A percentile compares a stretch with the other conserved stretches of the same genome.
These are phyloP conservation scores for Fusarium drepaniforme DNA, from an alignment of 2,329 filamentous ascomycete genomes.

Conservation along the genomic window DNA sequence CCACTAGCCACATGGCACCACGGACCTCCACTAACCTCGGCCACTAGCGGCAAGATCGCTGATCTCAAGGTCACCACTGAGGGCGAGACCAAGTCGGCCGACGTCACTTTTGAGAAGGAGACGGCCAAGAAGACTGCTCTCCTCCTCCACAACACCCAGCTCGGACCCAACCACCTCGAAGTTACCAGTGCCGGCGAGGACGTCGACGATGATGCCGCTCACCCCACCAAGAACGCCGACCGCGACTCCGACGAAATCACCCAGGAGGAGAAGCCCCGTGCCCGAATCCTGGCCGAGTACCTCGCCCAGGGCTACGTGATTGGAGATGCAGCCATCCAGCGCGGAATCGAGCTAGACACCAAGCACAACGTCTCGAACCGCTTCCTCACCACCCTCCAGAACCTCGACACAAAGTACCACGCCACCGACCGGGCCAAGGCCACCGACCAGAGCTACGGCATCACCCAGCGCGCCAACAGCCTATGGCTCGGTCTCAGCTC, in stretches of 20 bases:
- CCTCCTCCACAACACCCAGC: constrained; percentile 95
- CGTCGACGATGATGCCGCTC: constrained; percentile 71
- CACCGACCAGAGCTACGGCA: constrained; percentile 86
- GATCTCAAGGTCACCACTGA: constrained; percentile 79
- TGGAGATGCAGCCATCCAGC: constrained; percentile 79
- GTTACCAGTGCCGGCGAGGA: constrained; percentile 77
- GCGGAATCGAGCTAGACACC: constrained; percentile 87
- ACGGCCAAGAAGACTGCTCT: constrained; percentile 97
- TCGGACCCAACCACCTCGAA: constrained; percentile 86
- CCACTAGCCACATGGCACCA: background rate
- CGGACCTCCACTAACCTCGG: constrained; percentile 32
- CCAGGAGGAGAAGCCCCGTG: constrained; percentile 97
- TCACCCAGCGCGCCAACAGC: constrained; percentile 78
- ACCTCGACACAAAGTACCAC: constrained; percentile 88
- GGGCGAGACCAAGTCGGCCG: constrained; percentile 82
- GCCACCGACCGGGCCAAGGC: constrained; percentile 88
- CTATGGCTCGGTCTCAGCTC: constrained; percentile 76
- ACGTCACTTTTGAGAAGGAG: constrained; percentile 97
- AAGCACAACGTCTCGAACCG: constrained; percentile 87
- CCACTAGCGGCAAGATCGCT: constrained; percentile 86
- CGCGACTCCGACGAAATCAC: constrained; percentile 77
- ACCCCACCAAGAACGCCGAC: constrained; percentile 66
- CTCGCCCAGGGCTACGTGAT: constrained; percentile 94
- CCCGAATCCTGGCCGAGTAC: constrained; percentile 95
- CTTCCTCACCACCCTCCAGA: constrained; percentile 81